Evolutionary conservation across 2,329 filamentous ascomycete species (phyloP).

Genomic region (Chrysoporthe cubensis): DNA sequence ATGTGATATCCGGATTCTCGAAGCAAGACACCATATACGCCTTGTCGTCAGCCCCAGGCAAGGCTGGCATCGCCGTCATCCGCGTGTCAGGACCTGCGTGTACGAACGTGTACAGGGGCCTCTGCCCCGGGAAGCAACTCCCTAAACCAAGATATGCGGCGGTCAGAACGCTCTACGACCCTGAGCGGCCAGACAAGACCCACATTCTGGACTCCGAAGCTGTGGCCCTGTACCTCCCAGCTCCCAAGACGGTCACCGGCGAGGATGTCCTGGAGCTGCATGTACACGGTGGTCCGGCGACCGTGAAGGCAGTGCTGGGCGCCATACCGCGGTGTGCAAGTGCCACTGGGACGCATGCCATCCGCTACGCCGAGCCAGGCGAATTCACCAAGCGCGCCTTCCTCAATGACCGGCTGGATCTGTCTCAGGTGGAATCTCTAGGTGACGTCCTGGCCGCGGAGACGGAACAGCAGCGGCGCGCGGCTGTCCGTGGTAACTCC

Average conservation of each 20-base stretch:
- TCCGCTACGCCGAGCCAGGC: slow-evolving; percentile 90
- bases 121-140: slow-evolving; percentile 52
- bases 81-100: slow-evolving; percentile 83
- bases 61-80: slow-evolving; percentile 88
- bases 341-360: slow-evolving; percentile 37
- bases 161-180: slow-evolving; percentile 74
- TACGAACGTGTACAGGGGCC: slow-evolving; percentile 58
- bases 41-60: slow-evolving; percentile 82
- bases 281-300: slow-evolving; percentile 88
- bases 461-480: slow-evolving; percentile 90
- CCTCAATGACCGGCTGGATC: slow-evolving; percentile 79
- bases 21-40: slow-evolving; percentile 80
- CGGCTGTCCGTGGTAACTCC: slow-evolving; percentile 79
- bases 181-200: slow-evolving; percentile 34
- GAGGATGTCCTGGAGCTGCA: slow-evolving; percentile 93
- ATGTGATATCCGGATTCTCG: slow-evolving; percentile 20
- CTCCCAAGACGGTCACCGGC: slow-evolving; percentile 82
- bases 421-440: slow-evolving; percentile 78
- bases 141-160: slow-evolving; percentile 63
- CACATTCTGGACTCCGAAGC: slow-evolving; percentile 78
- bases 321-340: slow-evolving; percentile 63
- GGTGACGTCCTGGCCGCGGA: slow-evolving; percentile 68
- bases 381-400: slow-evolving; percentile 96
- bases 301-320: slow-evolving; percentile 81
- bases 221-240: slow-evolving; percentile 80